Base-by-base conservation (phyloP, 768 basidiomycete species). In the Mycena haematopus region DNA sequence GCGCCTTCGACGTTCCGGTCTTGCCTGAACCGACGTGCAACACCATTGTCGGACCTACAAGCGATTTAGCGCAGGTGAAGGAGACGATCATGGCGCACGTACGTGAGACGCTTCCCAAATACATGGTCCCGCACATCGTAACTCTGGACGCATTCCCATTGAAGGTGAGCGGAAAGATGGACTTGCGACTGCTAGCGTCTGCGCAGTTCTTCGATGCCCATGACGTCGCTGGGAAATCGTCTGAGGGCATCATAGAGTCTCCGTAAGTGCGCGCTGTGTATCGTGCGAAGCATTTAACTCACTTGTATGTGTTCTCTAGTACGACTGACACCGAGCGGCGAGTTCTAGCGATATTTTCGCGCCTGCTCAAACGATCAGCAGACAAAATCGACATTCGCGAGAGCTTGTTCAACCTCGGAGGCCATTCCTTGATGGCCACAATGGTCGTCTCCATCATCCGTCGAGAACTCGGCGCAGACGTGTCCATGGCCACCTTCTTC, bases 381-480 rank as follows among this genome's bases (percentile, higher is more conserved):
- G 49, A 50, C 29, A 50, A 29, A 50, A 50, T 50, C 29, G 49
- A 50, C 49, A 50, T 33, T 19, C 49, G 49, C 31, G 29, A 50
- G 29, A 50, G 49, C 49, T 50, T 50, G 29, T 50, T 50, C 49
- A 50, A 50, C 29, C 29, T 50, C 49, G 49, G 49, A 50, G 49
- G 49, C 29, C 49, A 50, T 33, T 50, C 49, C n/a, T 50, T 50
- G 49, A 50, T 50, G 49, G 49, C 49, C 49, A 50, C 49, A 33
- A 50, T 50, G 49, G 29, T 50, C 49, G 49, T 50, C 49, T 31
- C 49, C 49, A 50, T 50, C 49, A 50, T 50, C 33, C 49, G 49
- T 50, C 49, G 49, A 50, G 49, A 50, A 50, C 49, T 50, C 29
- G 49, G 49, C 49, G 49, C 29, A 50, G 49, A 50, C n/a, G 49